Evolutionary conservation across 345 rosid species (phyloP).

Genomic region (Cardamine occulta): DNA sequence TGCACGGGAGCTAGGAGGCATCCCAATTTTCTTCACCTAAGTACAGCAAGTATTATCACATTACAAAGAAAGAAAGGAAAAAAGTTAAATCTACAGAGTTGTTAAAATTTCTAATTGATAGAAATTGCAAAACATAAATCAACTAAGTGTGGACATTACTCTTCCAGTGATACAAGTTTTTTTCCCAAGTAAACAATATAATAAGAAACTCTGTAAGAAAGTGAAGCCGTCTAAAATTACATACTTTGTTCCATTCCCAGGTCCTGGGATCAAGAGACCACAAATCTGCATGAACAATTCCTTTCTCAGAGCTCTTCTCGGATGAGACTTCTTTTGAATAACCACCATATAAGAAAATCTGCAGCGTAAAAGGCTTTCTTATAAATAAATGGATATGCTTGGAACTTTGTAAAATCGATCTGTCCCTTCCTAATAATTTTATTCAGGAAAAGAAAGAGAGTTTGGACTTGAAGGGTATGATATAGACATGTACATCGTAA

Average conservation of each 20-base stretch:
- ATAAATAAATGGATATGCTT: slow-evolving; percentile 15
- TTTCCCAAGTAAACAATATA: not conserved
- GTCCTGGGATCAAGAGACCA: slow-evolving; percentile 98
- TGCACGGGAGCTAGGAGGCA: slow-evolving; percentile 97
- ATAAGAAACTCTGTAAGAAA: not conserved
- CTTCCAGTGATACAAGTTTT: not conserved
- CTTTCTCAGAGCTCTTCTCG: slow-evolving; percentile 88
- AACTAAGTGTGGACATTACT: not conserved
- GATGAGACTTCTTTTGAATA: slow-evolving; percentile 90
- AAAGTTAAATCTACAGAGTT: not conserved
- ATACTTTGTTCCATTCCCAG: slow-evolving; percentile 99
- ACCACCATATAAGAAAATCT: slow-evolving; percentile 92
- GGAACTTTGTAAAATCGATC: not conserved
- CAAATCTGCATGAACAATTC: slow-evolving; percentile 88
- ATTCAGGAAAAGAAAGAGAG: not conserved
- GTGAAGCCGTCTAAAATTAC: slow-evolving; percentile 23
- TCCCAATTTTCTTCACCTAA: slow-evolving; percentile 92
- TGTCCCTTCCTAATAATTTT: not conserved
- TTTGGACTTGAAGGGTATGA: slow-evolving; percentile 13
- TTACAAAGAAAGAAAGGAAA: not conserved
- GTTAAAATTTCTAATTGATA: not conserved
- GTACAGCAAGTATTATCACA: slow-evolving; percentile 14
- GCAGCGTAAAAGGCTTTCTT: slow-evolving; percentile 31
- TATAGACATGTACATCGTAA: slow-evolving; percentile 16
- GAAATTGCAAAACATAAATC: not conserved